Conservation (phyloP, 108 stramenopile species). For the Stephanodiscus minutulus region DNA sequence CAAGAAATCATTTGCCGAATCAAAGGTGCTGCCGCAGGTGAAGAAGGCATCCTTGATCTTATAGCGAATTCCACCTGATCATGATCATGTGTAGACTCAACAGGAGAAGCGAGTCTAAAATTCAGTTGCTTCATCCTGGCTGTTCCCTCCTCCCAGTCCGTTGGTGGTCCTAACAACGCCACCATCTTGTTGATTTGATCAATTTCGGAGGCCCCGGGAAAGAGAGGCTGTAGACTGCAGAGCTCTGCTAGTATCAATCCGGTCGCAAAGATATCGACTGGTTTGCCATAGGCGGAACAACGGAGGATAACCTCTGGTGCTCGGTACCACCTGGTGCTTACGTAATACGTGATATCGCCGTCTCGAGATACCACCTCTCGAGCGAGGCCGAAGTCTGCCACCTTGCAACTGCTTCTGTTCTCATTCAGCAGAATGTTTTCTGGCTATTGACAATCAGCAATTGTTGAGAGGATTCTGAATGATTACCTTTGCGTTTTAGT, state of each 20-base stretch:
- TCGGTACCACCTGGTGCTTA: constrained; percentile 97
- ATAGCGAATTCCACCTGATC: neutral
- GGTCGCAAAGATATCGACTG: constrained; percentile 93
- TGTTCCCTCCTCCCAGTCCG: constrained; percentile 55
- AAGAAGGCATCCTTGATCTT: neutral
- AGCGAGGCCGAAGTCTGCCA: constrained; percentile 96
- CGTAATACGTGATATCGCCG: constrained; percentile 85
- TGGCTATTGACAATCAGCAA: constrained; percentile 68
- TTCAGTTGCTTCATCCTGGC: constrained; percentile 36
- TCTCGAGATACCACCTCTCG: constrained; percentile 55
- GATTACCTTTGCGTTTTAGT: neutral
- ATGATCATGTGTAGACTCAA: constrained; percentile 43
- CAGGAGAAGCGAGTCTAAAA: constrained; percentile 54
- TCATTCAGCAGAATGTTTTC: constrained; percentile 93
- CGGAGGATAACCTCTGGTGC: constrained; percentile 93
- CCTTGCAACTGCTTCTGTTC: constrained; percentile 73
- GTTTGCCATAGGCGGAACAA: constrained; percentile 79
- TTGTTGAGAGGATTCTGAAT: constrained; percentile 51
- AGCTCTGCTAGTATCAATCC: constrained; percentile 94
- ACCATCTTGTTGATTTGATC: constrained; percentile 90
- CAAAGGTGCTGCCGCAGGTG: too few species aligned
- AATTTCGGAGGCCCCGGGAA: constrained; percentile 90
- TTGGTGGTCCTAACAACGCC: constrained; percentile 79
- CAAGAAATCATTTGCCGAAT: constrained; percentile 39
- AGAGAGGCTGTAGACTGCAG: constrained; percentile 86